Evolutionary conservation across 148 eudicot species (phyloP), one percentile per base, ranked within the genome.

Genomic region (Selenicereus undatus): DNA sequence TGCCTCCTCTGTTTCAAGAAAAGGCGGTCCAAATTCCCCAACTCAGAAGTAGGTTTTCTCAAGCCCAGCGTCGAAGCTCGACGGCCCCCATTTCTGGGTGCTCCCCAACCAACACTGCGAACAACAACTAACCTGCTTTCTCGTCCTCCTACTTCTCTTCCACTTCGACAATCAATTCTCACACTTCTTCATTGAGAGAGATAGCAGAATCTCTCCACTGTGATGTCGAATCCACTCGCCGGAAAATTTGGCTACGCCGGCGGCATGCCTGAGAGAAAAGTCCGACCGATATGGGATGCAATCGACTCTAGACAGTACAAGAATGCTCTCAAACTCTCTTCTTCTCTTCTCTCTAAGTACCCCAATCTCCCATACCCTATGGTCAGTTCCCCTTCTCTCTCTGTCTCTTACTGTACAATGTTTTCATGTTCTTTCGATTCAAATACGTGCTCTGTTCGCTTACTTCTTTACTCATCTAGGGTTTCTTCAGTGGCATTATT

Each of bases 261-360:
- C 32, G 98, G 98, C 27, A 88, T 95, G 78, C 98, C 97, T 83
- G 98, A 95, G 90, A 90, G 98, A 1, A 83, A 94, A 32, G 94
- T 93, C 48, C 91, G 98, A 20, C 97, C 97, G 36, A 84, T 95
- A 36, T 95, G 98, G 98, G 98, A 95, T 75, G 97, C 98, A 52
- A 89, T 95, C 78, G 98, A 95, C 73, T 87, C 98, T 56, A 90
- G 97, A 11, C 98, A 95, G 86, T 95, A 81, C 85, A 95, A 95
- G 85, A 93, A 86, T 70, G 98, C 98, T 72, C 92, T 93, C 75
- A 95, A 93, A 84, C 91, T 83, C 60, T 79, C 90, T 50, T 74
- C 91, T 64, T 73, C 97, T 56, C 89, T 95, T 58, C 89, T 95
- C 27, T n/a, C 93, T 22, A 95, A 95, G 56, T 82, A 81, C 81